Evolutionary conservation across 2,329 filamentous ascomycete species (phyloP), one percentile per base, ranked within the genome.

Genomic region (Pseudohalonectria lignicola): DNA sequence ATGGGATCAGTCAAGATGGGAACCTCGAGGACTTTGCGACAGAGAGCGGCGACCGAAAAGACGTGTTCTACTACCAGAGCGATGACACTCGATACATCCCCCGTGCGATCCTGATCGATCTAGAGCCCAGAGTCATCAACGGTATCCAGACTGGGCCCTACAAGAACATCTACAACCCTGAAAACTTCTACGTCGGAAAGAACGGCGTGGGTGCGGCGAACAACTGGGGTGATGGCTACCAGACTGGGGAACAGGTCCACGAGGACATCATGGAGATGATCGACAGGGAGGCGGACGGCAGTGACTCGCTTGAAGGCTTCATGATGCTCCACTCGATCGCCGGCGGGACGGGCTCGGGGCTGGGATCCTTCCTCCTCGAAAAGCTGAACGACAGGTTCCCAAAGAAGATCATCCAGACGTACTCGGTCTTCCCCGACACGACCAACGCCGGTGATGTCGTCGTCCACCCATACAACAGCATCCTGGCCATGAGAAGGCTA

Each of bases 251-350:
- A 59, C 71, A 74, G 32, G 86, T 98, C 16, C 86, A 90, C 50
- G 92, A 98, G 60, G 92, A 98, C 57, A 86, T 98, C 40, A 86
- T 98, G 72, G 93, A 98, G 59, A 98, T 98, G 87, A 94, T 98
- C 53, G 92, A 98, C 56, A 82, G 92, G 43, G 92, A 98, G 59
- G 92, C 93, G 13, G 92, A 98, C 60, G 93, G 93, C 23, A 96
- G 90, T 57, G 92, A 98, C 61, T 95, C 88, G 37, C 71, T 98
- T 4, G 92, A 98, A 76, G 92, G 92, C 29, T 98, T 98, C 66
- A 98, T 98, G 92, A 78, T 98, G 61, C 72, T 98, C 46, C 92
- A 98, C 59, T 96, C 92, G 3, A 98, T 98, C 54, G 93, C 92
- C 31, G 92, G 92, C 44, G 92, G 92, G 41, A 98, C 92, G 15